Evolutionary conservation across 2,329 filamentous ascomycete genomes (phyloP).

Genomic region (Phialocephala sp.): DNA sequence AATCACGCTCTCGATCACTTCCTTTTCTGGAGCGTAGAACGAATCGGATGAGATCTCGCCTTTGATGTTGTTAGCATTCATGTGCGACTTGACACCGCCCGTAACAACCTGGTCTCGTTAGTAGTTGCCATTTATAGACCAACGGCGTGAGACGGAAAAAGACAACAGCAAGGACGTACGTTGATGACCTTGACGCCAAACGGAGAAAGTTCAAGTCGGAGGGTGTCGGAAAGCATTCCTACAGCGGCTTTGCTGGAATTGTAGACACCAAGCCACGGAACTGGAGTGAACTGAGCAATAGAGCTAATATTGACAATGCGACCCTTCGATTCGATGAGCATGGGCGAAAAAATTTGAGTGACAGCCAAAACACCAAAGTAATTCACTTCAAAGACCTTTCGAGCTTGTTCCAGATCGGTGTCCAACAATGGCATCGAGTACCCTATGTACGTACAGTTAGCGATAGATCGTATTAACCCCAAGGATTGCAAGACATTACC

Average conservation of each 20-base stretch:
- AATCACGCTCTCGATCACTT: slow-evolving; percentile 2
- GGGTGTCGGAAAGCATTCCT: slow-evolving; percentile 21
- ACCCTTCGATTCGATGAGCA: slow-evolving; percentile 38
- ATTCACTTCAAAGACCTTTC: slow-evolving; percentile 41
- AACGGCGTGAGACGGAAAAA: not conserved
- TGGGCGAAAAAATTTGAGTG: slow-evolving; percentile 37
- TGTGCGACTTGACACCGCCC: slow-evolving; percentile 1
- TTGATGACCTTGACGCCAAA: slow-evolving; percentile 29
- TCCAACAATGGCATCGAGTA: slow-evolving; percentile 34
- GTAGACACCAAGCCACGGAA: slow-evolving; percentile 27
- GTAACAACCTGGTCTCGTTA: slow-evolving; percentile 13
- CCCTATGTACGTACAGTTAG: not conserved
- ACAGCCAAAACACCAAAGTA: slow-evolving; percentile 40
- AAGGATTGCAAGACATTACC: not conserved
- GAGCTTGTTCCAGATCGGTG: slow-evolving; percentile 33
- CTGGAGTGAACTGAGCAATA: slow-evolving; percentile 18
- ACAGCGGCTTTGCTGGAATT: slow-evolving; percentile 31
- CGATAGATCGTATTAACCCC: not conserved
- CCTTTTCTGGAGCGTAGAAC: not conserved
- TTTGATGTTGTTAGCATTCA: not conserved
- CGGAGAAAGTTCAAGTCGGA: slow-evolving; percentile 29
- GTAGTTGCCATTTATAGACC: not conserved
- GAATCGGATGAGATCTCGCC: not conserved
- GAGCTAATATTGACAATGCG: slow-evolving; percentile 40
- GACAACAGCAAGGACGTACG: not conserved